A percentile compares a stretch with the other conserved stretches of the same genome.
These are phyloP conservation scores for Hypoxylon sp. DNA, from an alignment of 2,329 filamentous ascomycete species.

Conservation along the genomic window DNA sequence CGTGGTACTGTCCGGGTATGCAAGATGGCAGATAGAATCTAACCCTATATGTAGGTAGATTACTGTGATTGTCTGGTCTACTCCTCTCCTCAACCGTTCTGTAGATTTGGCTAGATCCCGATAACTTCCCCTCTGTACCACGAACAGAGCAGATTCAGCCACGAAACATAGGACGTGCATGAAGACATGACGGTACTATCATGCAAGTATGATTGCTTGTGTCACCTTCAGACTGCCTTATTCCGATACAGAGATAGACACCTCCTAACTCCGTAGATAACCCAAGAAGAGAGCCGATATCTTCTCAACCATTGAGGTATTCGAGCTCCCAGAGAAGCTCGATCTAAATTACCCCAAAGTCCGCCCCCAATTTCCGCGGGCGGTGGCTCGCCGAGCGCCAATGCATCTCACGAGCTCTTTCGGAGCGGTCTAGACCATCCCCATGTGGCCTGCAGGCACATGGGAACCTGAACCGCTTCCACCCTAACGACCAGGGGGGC, in stretches of 20 bases:
- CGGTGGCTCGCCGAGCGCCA: slow-evolving; percentile 25
- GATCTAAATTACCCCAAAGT: slow-evolving; percentile 24
- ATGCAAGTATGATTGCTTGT: slow-evolving; percentile 22
- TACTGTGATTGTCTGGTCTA: slow-evolving; percentile 10
- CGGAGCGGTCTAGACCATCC: slow-evolving; percentile 34
- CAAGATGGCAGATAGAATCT: background rate
- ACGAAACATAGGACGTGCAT: slow-evolving; percentile 9
- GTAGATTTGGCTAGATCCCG: slow-evolving; percentile 26
- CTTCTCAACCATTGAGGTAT: slow-evolving; percentile 10
- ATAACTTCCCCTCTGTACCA: slow-evolving; percentile 12
- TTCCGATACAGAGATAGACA: slow-evolving; percentile 11
- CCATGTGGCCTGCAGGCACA: slow-evolving; percentile 26
- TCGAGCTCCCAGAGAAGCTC: background rate
- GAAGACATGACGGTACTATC: slow-evolving; percentile 21
- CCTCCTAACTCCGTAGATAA: no score
- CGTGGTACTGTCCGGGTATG: background rate
- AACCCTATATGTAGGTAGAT: no score
- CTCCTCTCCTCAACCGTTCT: background rate
- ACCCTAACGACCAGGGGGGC: slow-evolving; percentile 4
- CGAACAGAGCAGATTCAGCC: slow-evolving; percentile 7
- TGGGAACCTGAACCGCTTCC: slow-evolving; percentile 9
- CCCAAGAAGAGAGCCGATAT: slow-evolving; percentile 11
- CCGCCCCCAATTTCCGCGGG: slow-evolving; percentile 19
- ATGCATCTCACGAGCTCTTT: slow-evolving; percentile 31
- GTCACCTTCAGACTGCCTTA: slow-evolving; percentile 8